Evolutionary conservation across 2,329 filamentous ascomycete genomes (phyloP).

Genomic region (Penicillium sp.): DNA sequence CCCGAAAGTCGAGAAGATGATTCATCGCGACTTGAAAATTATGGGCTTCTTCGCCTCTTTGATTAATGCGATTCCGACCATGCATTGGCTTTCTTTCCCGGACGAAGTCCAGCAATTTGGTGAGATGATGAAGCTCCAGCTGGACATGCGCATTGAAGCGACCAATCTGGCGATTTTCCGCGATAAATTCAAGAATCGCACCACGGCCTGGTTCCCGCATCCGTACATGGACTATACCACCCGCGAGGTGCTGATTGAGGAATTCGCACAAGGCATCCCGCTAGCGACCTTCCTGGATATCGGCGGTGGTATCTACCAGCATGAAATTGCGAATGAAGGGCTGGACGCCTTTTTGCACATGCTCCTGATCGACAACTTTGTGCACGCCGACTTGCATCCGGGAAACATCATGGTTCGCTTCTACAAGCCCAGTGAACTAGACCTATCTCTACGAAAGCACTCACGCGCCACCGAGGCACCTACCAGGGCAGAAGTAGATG

Average conservation of each 20-base stretch:
- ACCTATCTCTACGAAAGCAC: conserved; percentile 58
- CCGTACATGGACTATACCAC: conserved; percentile 93
- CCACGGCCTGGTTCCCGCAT: conserved; percentile 95
- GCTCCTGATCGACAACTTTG: conserved; percentile 95
- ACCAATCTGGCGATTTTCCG: conserved; percentile 86
- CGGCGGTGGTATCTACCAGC: conserved; percentile 88
- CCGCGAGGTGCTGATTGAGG: conserved; percentile 87
- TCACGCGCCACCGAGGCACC: conserved; percentile 46
- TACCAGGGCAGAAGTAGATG: conserved; percentile 63
- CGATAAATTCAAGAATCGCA: conserved; percentile 83
- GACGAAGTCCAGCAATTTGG: conserved; percentile 94
- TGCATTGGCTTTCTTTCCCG: conserved; percentile 95
- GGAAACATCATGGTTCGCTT: conserved; percentile 99
- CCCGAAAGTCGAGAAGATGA: conserved; percentile 83
- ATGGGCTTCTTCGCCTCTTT: conserved; percentile 88
- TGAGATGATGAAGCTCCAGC: conserved; percentile 97
- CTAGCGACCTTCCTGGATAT: conserved; percentile 87
- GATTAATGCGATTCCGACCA: conserved; percentile 86
- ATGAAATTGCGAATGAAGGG: conserved; percentile 92
- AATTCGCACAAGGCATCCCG: conserved; percentile 93
- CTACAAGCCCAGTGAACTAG: conserved; percentile 77
- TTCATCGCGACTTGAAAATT: conserved; percentile 87
- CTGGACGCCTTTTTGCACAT: conserved; percentile 95
- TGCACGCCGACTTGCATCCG: conserved; percentile 93
- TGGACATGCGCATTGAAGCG: conserved; percentile 92